Percentiles rank a stretch among this genome's conserved stretches.
Conservation (phyloP, 345 rosid genomes). For the Chamaenerion angustifolium region DNA sequence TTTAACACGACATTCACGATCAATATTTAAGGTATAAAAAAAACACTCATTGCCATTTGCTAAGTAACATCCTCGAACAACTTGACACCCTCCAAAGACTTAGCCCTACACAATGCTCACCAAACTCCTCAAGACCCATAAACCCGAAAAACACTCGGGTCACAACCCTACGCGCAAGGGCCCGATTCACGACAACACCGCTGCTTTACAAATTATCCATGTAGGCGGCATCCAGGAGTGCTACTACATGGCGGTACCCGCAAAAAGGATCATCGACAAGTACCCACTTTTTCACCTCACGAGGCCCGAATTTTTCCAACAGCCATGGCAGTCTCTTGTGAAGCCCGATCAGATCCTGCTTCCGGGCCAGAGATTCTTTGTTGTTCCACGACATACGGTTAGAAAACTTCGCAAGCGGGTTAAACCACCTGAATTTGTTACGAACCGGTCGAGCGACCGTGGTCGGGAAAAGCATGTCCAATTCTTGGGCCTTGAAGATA, state of each 20-base stretch:
- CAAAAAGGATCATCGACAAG: conserved; percentile 24
- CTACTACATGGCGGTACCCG: conserved; percentile 32
- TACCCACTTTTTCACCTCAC: conserved; percentile 23
- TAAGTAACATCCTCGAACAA: too few species aligned
- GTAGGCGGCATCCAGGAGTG: conserved; percentile 19
- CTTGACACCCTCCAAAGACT: too few species aligned
- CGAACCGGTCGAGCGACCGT: conserved; percentile 1
- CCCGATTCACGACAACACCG: background rate
- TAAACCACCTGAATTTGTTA: conserved; percentile 4
- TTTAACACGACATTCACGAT: too few species aligned
- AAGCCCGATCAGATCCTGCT: conserved; percentile 24
- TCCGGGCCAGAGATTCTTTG: conserved; percentile 22
- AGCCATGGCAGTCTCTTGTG: conserved; percentile 33
- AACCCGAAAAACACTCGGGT: background rate
- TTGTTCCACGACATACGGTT: conserved; percentile 25
- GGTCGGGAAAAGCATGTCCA: conserved; percentile 16
- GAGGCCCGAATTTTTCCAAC: conserved; percentile 34
- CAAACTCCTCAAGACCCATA: too few species aligned
- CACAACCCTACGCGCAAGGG: background rate
- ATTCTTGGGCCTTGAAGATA: conserved; percentile 17
- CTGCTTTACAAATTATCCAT: conserved; percentile 25
- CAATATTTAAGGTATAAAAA: too few species aligned
- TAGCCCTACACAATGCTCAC: too few species aligned
- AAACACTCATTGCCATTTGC: too few species aligned
- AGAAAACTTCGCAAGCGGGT: conserved; percentile 23